phyloP scores from a whole-genome alignment of 2,329 filamentous ascomycete genomes.

The Talaromyces sp. region DNA sequence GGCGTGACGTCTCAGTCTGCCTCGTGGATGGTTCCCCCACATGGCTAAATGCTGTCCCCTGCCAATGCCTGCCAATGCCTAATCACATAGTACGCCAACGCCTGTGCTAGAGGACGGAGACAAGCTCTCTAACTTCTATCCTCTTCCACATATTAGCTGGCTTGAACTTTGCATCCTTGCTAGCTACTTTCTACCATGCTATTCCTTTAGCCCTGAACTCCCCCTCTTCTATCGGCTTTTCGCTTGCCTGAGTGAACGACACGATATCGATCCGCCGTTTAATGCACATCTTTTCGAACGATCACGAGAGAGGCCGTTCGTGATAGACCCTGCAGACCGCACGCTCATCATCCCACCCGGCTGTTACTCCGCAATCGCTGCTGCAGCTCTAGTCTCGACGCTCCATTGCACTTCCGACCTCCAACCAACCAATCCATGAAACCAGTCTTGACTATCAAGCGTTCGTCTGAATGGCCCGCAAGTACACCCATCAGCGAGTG shows the following conservation, averaged over 20 bases:
- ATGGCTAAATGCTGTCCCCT: neutral
- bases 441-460: neutral
- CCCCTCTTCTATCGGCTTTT: neutral
- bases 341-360: constrained; percentile 1
- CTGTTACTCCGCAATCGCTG: constrained; percentile 14
- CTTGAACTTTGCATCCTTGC: neutral
- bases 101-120: neutral
- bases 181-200: neutral
- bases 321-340: constrained; percentile 2
- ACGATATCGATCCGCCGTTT: neutral
- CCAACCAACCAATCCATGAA: constrained; percentile 3
- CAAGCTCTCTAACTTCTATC: neutral
- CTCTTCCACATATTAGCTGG: neutral
- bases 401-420: neutral
- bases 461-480: constrained; percentile 57
- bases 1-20: neutral
- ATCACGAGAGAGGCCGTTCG: neutral
- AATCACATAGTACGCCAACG: neutral
- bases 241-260: neutral
- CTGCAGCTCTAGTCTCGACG: constrained; percentile 15
- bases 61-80: neutral
- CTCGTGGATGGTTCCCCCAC: constrained; percentile 3
- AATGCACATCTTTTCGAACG: neutral
- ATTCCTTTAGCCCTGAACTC: neutral
- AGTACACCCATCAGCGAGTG: constrained; percentile 64